phyloP scores from a whole-genome alignment of 768 basidiomycete genomes.

The Punctularia strigosozonata region DNA sequence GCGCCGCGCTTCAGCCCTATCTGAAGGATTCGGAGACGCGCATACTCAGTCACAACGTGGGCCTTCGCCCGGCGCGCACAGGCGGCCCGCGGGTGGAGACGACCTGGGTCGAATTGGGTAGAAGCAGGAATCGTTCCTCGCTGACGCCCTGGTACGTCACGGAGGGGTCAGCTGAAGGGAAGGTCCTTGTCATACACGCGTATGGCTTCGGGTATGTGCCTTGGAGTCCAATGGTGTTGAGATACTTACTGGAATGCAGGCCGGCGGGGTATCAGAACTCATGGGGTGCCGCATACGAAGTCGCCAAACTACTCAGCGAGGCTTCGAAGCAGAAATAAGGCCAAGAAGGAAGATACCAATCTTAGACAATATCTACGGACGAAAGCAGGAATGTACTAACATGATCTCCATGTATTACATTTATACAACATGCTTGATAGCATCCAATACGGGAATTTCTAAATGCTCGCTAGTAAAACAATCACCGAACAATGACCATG shows the following conservation, averaged over 20 bases:
- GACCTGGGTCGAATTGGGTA: slow-evolving; percentile 26
- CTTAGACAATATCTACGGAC: too few species aligned
- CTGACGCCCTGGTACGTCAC: slow-evolving; percentile 11
- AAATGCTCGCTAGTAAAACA: too few species aligned
- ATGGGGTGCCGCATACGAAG: slow-evolving; percentile 33
- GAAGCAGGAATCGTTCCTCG: slow-evolving; percentile 11
- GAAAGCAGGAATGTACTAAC: too few species aligned
- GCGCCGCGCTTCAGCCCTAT: slow-evolving; percentile 25
- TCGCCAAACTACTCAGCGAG: slow-evolving; percentile 7
- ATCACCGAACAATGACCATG: too few species aligned
- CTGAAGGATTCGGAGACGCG: slow-evolving; percentile 24
- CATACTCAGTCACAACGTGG: slow-evolving; percentile 44
- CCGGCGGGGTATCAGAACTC: slow-evolving; percentile 26
- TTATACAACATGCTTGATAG: too few species aligned
- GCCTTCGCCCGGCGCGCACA: slow-evolving; percentile 41
- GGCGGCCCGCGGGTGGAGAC: slow-evolving; percentile 47
- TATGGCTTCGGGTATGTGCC: slow-evolving; percentile 44
- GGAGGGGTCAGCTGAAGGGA: slow-evolving; percentile 11
- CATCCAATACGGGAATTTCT: too few species aligned
- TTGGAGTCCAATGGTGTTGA: slow-evolving; percentile 8
- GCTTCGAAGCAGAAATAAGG: too few species aligned
- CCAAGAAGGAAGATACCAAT: too few species aligned
- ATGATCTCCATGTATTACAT: too few species aligned
- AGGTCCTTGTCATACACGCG: slow-evolving; percentile 36
- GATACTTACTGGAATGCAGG: slow-evolving; percentile 8